These are phyloP conservation scores for Diplodia sapinea DNA, from an alignment of 2,329 filamentous ascomycete genomes.

Conservation along the genomic window DNA sequence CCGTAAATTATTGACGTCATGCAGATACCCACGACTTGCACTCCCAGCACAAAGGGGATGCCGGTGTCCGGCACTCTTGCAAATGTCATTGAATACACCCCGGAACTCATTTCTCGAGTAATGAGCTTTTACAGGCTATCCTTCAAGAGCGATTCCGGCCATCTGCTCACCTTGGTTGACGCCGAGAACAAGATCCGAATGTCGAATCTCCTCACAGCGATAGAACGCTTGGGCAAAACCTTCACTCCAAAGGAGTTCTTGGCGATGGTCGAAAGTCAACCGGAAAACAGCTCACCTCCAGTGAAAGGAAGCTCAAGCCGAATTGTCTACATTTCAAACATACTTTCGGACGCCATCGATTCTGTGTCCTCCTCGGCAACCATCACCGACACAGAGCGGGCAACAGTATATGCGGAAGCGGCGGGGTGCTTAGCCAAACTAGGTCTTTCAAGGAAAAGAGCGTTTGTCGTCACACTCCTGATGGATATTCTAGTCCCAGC, in stretches of 20 bases:
- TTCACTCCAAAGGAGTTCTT: conserved; percentile 14
- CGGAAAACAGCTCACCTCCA: conserved; percentile 45
- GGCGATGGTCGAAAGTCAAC: conserved; percentile 47
- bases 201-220: conserved; percentile 23
- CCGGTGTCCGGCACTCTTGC: conserved; percentile 20
- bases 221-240: conserved; percentile 14
- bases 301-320: conserved; percentile 34
- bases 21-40: conserved; percentile 26
- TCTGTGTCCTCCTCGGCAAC: conserved; percentile 1
- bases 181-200: conserved; percentile 27
- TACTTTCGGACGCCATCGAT: conserved; percentile 69
- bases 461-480: conserved; percentile 84
- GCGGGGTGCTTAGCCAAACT: conserved; percentile 82
- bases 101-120: conserved; percentile 25
- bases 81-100: conserved; percentile 16
- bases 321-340: conserved; percentile 62
- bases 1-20: not conserved
- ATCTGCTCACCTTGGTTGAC: conserved; percentile 23
- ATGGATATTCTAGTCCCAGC: conserved; percentile 82
- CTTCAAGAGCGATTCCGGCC: conserved; percentile 29
- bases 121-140: conserved; percentile 29
- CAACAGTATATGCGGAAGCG: conserved; percentile 82
- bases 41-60: conserved; percentile 23
- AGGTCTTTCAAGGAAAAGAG: conserved; percentile 86
- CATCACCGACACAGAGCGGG: conserved; percentile 72